Evolutionary conservation across 148 eudicot genomes (phyloP).

Genomic region (Vaccinium darrowii): DNA sequence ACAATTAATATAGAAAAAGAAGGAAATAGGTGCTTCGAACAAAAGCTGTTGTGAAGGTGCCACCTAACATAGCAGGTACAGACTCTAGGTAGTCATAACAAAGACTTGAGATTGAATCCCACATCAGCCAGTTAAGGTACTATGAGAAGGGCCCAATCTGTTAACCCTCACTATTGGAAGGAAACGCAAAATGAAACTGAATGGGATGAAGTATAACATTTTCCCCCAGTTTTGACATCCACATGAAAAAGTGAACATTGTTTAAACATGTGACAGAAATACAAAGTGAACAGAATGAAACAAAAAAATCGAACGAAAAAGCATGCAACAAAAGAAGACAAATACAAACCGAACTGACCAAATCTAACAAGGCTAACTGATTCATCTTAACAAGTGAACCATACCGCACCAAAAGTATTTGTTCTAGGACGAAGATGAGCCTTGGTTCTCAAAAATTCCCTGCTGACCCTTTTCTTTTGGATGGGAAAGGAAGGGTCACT

Average conservation of each 20-base stretch:
- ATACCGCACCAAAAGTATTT: constrained; percentile 97
- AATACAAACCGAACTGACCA: background rate
- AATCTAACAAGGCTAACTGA: constrained; percentile 5
- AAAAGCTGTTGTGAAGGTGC: background rate
- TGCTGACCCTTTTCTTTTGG: constrained; percentile 92
- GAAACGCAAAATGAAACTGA: background rate
- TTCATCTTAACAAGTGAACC: constrained; percentile 24
- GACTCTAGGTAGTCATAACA: background rate
- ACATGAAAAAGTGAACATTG: background rate
- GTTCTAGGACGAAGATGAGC: constrained; percentile 99
- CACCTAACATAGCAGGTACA: background rate
- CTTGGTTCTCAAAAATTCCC: constrained; percentile 93
- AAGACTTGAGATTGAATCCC: constrained; percentile 4
- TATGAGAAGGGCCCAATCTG: background rate
- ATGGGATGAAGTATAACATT: background rate
- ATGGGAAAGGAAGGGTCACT: constrained; percentile 91
- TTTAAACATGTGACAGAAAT: constrained; percentile 4
- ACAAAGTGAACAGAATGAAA: background rate
- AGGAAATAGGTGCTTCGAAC: background rate
- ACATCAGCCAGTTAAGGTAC: background rate
- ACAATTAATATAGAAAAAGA: background rate
- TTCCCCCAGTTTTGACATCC: background rate
- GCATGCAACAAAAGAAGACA: background rate
- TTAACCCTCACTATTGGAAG: background rate
- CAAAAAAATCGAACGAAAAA: background rate